A percentile compares a stretch with the other conserved stretches of the same genome.
Conservation (phyloP, 2,329 filamentous ascomycete species). For the Metarhizium rileyi region DNA sequence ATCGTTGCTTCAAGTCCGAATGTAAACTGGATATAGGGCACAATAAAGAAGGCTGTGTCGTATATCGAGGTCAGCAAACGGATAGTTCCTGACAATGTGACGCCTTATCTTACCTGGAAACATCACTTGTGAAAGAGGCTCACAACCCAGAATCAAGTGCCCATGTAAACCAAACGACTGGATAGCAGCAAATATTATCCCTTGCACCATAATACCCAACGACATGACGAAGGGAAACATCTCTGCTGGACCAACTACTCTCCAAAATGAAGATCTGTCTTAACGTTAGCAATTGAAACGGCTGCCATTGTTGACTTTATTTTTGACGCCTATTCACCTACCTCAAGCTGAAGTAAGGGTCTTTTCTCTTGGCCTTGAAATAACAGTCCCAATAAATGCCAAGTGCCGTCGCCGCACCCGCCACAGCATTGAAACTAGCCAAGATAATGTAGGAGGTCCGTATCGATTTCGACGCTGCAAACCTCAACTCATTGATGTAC, state of each 20-base stretch:
- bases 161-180: conserved; percentile 45
- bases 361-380: conserved; percentile 30
- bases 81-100: not conserved
- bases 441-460: conserved; percentile 53
- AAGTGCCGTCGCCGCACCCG: conserved; percentile 43
- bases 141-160: conserved; percentile 42
- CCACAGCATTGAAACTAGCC: conserved; percentile 49
- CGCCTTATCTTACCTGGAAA: conserved; percentile 40
- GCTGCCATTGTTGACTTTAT: not conserved
- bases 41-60: conserved; percentile 52
- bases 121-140: conserved; percentile 45
- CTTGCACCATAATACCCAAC: conserved; percentile 47
- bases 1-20: conserved; percentile 52
- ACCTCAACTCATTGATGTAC: conserved; percentile 40
- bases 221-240: conserved; percentile 47
- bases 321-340: conserved; percentile 13
- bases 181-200: conserved; percentile 44
- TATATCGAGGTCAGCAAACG: not conserved
- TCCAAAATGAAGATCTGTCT: conserved; percentile 27
- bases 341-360: conserved; percentile 32
- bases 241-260: conserved; percentile 36
- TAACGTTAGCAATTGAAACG: not conserved
- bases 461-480: conserved; percentile 45
- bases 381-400: conserved; percentile 51
- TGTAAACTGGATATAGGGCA: conserved; percentile 55